Evolutionary conservation across 495 filamentous ascomycete species (phyloP).

Genomic region (Trichoderma gamsii): DNA sequence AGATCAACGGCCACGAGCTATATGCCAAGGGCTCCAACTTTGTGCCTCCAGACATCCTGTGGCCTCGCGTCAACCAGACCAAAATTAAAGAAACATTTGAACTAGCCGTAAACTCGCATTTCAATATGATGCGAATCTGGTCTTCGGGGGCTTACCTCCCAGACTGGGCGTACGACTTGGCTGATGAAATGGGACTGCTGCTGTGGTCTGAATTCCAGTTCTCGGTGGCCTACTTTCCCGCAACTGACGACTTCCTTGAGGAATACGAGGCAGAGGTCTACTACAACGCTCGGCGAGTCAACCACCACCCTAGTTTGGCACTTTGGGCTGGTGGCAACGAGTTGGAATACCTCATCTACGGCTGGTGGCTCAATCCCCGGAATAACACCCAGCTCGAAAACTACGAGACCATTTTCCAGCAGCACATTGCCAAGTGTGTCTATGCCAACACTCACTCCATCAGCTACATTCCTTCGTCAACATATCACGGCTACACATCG

Average conservation of each 20-base stretch:
- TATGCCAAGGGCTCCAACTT: conserved; percentile 64
- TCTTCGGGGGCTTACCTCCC: conserved; percentile 56
- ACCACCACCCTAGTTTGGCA: conserved; percentile 61
- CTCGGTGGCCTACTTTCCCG: conserved; percentile 57
- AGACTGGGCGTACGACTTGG: conserved; percentile 63
- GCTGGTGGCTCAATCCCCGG: conserved; percentile 43
- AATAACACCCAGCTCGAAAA: conserved; percentile 35
- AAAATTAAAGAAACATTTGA: conserved; percentile 52
- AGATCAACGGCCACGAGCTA: conserved; percentile 62
- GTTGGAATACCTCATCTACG: conserved; percentile 48
- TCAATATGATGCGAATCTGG: conserved; percentile 69
- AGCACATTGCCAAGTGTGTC: conserved; percentile 53
- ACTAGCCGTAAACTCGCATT: conserved; percentile 51
- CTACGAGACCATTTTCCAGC: conserved; percentile 59
- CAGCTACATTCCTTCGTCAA: conserved; percentile 61
- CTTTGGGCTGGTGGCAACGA: conserved; percentile 65
- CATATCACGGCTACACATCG: conserved; percentile 54
- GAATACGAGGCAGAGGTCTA: conserved; percentile 52
- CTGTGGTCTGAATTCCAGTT: conserved; percentile 68
- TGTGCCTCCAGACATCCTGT: conserved; percentile 62
- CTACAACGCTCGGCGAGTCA: conserved; percentile 58
- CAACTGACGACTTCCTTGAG: conserved; percentile 49
- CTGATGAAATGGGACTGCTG: conserved; percentile 58
- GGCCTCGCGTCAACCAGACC: conserved; percentile 53
- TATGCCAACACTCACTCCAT: conserved; percentile 61